These are phyloP conservation scores for Skeletonema costatum DNA, from an alignment of 108 stramenopile genomes.

Conservation along the genomic window DNA sequence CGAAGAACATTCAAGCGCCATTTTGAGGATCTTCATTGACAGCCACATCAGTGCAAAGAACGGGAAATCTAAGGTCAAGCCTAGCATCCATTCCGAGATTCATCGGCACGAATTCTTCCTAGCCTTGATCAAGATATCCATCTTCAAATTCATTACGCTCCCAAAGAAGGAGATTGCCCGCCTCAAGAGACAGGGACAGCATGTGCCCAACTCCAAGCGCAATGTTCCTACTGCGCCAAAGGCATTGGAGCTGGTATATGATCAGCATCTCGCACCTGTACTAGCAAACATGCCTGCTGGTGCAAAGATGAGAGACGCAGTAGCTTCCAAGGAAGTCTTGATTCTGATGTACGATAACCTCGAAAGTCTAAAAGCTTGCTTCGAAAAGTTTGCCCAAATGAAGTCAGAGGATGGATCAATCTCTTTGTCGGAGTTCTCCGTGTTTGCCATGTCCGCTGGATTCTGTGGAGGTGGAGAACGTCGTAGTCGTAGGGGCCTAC, in stretches of 20 bases:
- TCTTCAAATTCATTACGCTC: conserved; percentile 19
- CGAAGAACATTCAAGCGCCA: conserved; percentile 20
- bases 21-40: conserved; percentile 23
- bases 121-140: conserved; percentile 15
- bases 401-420: conserved; percentile 1
- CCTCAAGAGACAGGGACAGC: conserved; percentile 9
- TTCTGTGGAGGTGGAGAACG: conserved; percentile 17
- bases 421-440: conserved; percentile 1
- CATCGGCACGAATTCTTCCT: conserved; percentile 20
- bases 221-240: conserved; percentile 17
- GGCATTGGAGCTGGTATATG: conserved; percentile 19
- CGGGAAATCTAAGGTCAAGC: background rate
- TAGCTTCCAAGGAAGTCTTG: conserved; percentile 21
- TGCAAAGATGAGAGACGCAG: conserved; percentile 1
- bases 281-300: conserved; percentile 15
- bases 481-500: background rate
- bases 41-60: conserved; percentile 10
- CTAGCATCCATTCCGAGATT: conserved; percentile 24
- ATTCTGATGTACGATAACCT: conserved; percentile 17
- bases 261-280: conserved; percentile 9
- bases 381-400: background rate
- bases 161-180: conserved; percentile 14
- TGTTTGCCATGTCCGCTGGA: conserved; percentile 9
- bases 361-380: background rate
- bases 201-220: background rate